Conservation (phyloP, 768 basidiomycete species). For the Termitomyces bulborhizus region DNA sequence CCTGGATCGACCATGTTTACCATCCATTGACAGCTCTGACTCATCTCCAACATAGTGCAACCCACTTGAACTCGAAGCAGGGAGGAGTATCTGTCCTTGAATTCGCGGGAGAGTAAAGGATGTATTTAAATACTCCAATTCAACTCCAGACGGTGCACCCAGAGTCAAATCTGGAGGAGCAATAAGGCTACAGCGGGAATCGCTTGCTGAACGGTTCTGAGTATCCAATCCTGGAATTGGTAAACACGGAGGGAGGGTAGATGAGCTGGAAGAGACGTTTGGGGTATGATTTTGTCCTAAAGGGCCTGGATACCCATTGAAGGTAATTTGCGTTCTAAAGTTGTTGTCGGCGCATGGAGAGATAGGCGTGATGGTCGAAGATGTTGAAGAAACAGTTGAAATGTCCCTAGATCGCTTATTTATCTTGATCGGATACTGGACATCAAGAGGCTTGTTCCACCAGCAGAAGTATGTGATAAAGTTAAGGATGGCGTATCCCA, state of each 20-base stretch:
- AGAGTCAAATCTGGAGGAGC: background rate
- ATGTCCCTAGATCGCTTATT: background rate
- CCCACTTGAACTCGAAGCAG: background rate
- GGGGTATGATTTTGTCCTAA: background rate
- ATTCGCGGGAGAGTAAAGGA: background rate
- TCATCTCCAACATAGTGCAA: background rate
- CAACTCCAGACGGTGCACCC: background rate
- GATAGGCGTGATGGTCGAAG: background rate
- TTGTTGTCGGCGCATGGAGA: background rate
- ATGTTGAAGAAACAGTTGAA: no score
- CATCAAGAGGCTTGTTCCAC: slow-evolving; percentile 30
- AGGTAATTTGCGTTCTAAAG: no score
- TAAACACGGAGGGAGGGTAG: background rate
- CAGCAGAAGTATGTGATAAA: slow-evolving; percentile 23
- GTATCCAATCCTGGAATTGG: background rate
- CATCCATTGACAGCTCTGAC: background rate
- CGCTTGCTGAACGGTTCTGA: background rate
- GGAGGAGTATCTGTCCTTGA: no score
- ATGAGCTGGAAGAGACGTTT: background rate
- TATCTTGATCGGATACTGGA: slow-evolving; percentile 6
- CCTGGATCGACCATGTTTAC: no score
- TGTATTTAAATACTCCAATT: background rate
- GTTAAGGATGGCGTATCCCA: slow-evolving; percentile 21
- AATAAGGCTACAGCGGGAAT: background rate
- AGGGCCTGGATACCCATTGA: no score